Percentiles rank a stretch among this genome's conserved stretches.
These are phyloP conservation scores for Capsella bursapastoris DNA, from an alignment of 345 rosid genomes.

Conservation along the genomic window DNA sequence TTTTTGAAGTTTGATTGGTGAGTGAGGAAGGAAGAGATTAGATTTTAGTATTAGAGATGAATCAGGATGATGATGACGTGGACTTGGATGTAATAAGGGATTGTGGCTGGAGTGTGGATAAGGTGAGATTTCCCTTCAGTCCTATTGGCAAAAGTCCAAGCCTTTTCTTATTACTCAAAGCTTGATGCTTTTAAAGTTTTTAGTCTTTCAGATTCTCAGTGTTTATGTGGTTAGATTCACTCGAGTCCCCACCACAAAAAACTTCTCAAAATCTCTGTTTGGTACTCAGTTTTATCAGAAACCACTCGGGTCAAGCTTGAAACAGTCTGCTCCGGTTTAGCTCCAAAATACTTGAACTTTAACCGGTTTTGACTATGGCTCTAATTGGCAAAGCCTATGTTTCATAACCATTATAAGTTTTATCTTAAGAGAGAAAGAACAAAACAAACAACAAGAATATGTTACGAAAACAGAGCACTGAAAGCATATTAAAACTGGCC, in stretches of 20 bases:
- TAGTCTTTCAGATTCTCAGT: constrained; percentile 26
- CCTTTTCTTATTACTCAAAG: constrained; percentile 15
- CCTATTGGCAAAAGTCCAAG: constrained; percentile 62
- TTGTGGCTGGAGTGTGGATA: constrained; percentile 93
- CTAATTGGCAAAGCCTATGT: constrained; percentile 1
- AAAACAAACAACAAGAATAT: neutral
- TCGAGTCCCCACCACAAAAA: constrained; percentile 34
- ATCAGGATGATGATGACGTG: constrained; percentile 56
- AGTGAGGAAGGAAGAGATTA: constrained; percentile 47
- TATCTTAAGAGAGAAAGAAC: neutral
- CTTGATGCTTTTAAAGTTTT: constrained; percentile 19
- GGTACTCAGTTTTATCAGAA: neutral
- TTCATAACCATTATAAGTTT: neutral
- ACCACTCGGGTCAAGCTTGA: neutral
- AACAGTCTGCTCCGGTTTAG: neutral
- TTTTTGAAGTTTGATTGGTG: constrained; percentile 33
- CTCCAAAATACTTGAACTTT: neutral
- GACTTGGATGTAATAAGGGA: constrained; percentile 41
- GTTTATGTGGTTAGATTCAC: constrained; percentile 26
- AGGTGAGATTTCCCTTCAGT: constrained; percentile 86
- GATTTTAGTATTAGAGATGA: constrained; percentile 43
- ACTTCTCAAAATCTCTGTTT: constrained; percentile 19
- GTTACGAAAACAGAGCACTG: constrained; percentile 14
- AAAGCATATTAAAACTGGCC: constrained; percentile 31
- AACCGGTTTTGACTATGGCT: neutral